Base-by-base conservation (phyloP, 768 basidiomycete species). In the Suillus cothurnatus region DNA sequence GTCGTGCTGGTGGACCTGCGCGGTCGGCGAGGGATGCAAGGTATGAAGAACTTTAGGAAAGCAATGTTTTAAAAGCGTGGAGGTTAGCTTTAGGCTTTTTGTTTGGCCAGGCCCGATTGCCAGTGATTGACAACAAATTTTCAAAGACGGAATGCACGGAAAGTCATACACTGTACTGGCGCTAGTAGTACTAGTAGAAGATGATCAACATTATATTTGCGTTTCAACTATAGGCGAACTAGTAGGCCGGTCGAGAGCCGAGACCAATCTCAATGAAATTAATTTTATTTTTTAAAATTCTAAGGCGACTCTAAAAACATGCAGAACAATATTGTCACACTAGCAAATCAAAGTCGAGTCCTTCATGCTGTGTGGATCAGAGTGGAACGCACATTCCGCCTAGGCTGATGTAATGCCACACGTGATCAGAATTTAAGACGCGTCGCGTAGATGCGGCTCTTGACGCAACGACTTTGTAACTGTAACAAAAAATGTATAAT, bases 21-120 rank as follows among this genome's bases (percentile, higher is more conserved):
- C 67, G 64, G 61, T 45, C 79, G 12, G 73, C 77, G 64, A 72
- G 74, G 71, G 52, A 76, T 59, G 65, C 75, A 75, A 49, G 70
- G 69, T 36, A 75, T 49, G 55, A 72, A 73, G 59, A 75, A 56
- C 36, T 47, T 53, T 66, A 74, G 62, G 67, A 70, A 74, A 61
- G 64, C 64, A 71, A 77, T 73, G 66, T 39, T 72, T 68, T 64
- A 15, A 49, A 23, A 59, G 43, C 65, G 67, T 68, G 26, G 55
- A 59, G 67, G 60, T 55, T 28, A 68, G 62, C 55, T 61, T 39
- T 50, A 56, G 32, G 39, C 45, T 61, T 64, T 49, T 65, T 66
- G 57, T 53, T 45, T 59, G 34, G 39, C 19, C 7, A 50, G 21
- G n/a, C 61, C 36, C 3, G 61, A 55, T 53, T 43, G 45, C n/a